Percentiles rank a stretch among this genome's conserved stretches.
phyloP scores from a whole-genome alignment of 768 basidiomycete genomes.

The Saitozyma sp. region DNA sequence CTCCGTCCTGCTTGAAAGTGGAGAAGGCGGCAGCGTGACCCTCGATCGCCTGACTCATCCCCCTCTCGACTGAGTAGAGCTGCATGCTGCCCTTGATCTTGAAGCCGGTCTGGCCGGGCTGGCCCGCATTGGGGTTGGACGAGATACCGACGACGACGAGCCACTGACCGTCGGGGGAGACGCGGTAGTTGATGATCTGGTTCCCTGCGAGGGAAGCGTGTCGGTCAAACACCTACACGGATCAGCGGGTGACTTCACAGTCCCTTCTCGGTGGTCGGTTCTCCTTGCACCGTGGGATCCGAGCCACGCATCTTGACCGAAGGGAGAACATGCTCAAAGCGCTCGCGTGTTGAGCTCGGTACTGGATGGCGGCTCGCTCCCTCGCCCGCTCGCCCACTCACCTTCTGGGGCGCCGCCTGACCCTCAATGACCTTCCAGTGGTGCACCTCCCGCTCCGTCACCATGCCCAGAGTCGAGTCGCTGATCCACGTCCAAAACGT shows the following conservation, averaged over 20 bases:
- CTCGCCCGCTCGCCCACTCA: slow-evolving; percentile 17
- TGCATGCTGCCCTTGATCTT: slow-evolving; percentile 99
- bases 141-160: slow-evolving; percentile 93
- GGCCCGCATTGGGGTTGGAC: slow-evolving; percentile 65
- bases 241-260: background rate
- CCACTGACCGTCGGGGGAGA: slow-evolving; percentile 93
- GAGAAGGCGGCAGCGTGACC: slow-evolving; percentile 97
- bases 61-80: slow-evolving; percentile 86
- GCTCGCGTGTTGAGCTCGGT: too few relatives aligned
- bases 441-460: slow-evolving; percentile 87
- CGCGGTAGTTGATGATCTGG: slow-evolving; percentile 98
- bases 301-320: too few relatives aligned
- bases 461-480: slow-evolving; percentile 86
- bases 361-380: background rate
- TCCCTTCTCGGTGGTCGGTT: too few relatives aligned
- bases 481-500: slow-evolving; percentile 99
- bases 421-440: slow-evolving; percentile 71
- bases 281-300: too few relatives aligned
- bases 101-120: slow-evolving; percentile 68
- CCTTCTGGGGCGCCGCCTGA: slow-evolving; percentile 49
- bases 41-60: slow-evolving; percentile 95
- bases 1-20: slow-evolving; percentile 84
- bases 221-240: slow-evolving; percentile 79
- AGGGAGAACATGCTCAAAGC: too few relatives aligned
- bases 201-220: slow-evolving; percentile 89